A percentile compares a stretch with the other conserved stretches of the same genome.
These are phyloP conservation scores for Atalantia buxifolia DNA, from an alignment of 345 rosid species.

Conservation along the genomic window DNA sequence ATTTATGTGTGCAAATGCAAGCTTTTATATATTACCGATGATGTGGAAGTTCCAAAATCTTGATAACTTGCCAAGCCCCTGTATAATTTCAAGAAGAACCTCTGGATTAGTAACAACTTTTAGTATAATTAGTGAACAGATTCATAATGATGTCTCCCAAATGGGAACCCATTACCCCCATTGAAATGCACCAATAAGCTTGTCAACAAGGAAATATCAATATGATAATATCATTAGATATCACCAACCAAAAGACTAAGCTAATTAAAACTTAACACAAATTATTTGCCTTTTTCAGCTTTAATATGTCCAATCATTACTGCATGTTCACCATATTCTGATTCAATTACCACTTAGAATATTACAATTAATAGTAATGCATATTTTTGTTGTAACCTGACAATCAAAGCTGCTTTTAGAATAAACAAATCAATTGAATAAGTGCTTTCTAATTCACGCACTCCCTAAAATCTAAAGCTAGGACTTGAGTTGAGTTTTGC, in stretches of 20 bases:
- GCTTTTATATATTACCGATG: not conserved
- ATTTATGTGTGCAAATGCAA: not conserved
- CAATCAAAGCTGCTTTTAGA: too few species aligned
- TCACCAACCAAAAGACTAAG: not conserved
- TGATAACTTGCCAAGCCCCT: not conserved
- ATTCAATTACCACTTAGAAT: not conserved
- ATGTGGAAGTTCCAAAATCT: not conserved
- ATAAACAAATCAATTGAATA: not conserved
- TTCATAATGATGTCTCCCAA: constrained; percentile 12
- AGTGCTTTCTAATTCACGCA: not conserved
- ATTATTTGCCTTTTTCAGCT: constrained; percentile 1
- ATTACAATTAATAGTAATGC: not conserved
- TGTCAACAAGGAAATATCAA: not conserved
- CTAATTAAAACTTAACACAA: too few species aligned
- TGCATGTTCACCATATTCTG: not conserved
- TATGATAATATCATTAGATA: not conserved
- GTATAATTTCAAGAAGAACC: not conserved
- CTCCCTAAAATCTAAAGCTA: too few species aligned
- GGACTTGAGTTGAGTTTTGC: too few species aligned
- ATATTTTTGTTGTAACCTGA: not conserved
- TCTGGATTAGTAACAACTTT: not conserved
- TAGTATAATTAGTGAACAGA: not conserved
- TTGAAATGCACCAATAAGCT: not conserved
- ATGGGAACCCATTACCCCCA: not conserved
- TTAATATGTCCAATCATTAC: not conserved